Evolutionary conservation across 805 yeast genomes (phyloP).

Genomic region (Starmerella stigmatis): DNA sequence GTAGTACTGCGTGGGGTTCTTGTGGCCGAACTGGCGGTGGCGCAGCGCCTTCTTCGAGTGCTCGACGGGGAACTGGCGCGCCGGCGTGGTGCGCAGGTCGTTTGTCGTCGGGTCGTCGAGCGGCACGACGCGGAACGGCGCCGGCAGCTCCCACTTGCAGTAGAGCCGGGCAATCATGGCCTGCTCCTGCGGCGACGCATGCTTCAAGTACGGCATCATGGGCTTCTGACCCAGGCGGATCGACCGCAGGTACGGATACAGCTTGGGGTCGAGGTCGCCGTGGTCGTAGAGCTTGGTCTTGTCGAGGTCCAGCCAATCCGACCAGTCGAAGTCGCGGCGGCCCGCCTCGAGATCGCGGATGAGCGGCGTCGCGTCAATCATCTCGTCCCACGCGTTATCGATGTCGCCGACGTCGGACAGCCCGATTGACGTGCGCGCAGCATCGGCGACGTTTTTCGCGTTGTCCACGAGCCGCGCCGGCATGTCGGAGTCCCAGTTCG

Average conservation of each 20-base stretch:
- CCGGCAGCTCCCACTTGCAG: slow-evolving; percentile 13
- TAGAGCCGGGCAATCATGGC: slow-evolving; percentile 22
- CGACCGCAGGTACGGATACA: slow-evolving; percentile 15
- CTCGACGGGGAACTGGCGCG: slow-evolving; percentile 9
- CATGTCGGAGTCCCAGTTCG: not conserved
- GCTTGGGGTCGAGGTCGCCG: slow-evolving; percentile 11
- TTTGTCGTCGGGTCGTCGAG: not conserved
- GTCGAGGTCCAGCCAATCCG: slow-evolving; percentile 27
- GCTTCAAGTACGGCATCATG: slow-evolving; percentile 8
- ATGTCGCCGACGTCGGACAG: not conserved
- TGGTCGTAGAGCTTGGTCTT: slow-evolving; percentile 13
- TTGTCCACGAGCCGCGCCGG: not conserved
- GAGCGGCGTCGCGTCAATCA: slow-evolving; percentile 10
- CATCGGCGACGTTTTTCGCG: slow-evolving; percentile 1
- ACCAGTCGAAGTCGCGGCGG: slow-evolving; percentile 23
- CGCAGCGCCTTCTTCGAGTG: slow-evolving; percentile 1
- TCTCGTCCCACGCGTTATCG: slow-evolving; percentile 9
- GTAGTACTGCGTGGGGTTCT: slow-evolving; percentile 8
- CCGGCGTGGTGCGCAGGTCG: slow-evolving; percentile 4
- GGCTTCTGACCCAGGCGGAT: slow-evolving; percentile 5
- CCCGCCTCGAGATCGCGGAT: slow-evolving; percentile 11
- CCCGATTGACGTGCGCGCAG: not conserved
- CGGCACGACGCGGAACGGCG: slow-evolving; percentile 18
- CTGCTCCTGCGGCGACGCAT: slow-evolving; percentile 15
- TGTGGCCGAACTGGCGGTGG: slow-evolving; percentile 20